phyloP scores from a whole-genome alignment of 352 stramenopile species.

The Globisporangium middletonii region DNA sequence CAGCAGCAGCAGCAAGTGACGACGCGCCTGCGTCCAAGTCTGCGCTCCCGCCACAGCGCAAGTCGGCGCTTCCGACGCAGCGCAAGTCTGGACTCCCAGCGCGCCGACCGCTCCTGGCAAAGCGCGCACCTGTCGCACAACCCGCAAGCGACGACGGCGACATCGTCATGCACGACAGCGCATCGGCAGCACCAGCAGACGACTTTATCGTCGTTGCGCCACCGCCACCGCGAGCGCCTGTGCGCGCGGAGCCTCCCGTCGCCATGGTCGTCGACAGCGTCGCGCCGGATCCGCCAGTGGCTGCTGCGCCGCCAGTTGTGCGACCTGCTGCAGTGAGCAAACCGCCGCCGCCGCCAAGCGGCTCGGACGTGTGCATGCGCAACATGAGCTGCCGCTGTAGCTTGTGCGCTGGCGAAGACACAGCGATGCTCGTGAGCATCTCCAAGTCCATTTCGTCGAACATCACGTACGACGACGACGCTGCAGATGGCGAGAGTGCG shows the following conservation, averaged over 20 bases:
- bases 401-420: constrained; percentile 76
- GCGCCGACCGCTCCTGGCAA: background rate
- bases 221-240: background rate
- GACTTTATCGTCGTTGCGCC: background rate
- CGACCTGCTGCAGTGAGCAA: background rate
- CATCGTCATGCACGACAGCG: background rate
- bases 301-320: background rate
- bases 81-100: background rate
- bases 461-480: constrained; percentile 48
- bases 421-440: constrained; percentile 69
- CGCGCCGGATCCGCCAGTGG: background rate
- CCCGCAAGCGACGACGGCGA: constrained; percentile 1
- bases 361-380: constrained; percentile 73
- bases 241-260: background rate
- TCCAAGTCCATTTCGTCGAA: constrained; percentile 79
- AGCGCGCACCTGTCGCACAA: constrained; percentile 1
- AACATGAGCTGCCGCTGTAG: constrained; percentile 85
- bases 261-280: background rate
- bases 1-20: background rate
- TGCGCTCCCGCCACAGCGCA: constrained; percentile 1
- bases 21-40: constrained; percentile 7
- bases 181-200: background rate
- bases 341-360: constrained; percentile 23
- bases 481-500: background rate
- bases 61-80: constrained; percentile 2